Base-by-base conservation (phyloP, 2,329 filamentous ascomycete species). In the Arthrobotrys sphaeroides region DNA sequence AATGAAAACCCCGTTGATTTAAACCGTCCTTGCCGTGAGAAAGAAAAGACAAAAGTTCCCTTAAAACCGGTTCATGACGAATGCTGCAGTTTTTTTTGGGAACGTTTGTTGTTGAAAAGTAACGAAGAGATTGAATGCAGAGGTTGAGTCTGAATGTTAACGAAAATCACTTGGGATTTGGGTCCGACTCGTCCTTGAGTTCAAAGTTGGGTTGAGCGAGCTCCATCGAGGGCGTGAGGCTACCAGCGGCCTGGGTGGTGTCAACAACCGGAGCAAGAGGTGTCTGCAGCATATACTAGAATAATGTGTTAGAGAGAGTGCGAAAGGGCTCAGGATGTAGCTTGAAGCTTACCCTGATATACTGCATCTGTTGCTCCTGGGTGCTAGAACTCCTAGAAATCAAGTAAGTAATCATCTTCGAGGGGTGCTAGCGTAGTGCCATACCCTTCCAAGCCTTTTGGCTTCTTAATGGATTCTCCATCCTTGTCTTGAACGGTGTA, bases 261-360 rank as follows among this genome's bases (percentile, higher is more conserved):
- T 68, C 66, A 24, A 77, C 43, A 33, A 72, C 59, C 3, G 73
- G 73, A 42, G 73, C 73, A 49, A 77, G 73, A 24, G 73, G 73
- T n/a, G 59, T 64, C 60, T 77, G 73, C 12, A 77, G 59, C 73
- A 77, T 77, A 47, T 77, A 77, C 67, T 77, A 36, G 10, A 42
- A 38, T 5, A 9, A 22, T 9, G 18, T 24, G n/a, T 43, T 38
- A 57, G 13, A 1, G 0, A 9, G 5, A n/a, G 0, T 10, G n/a
- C 36, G 12, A 51, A 22, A 24, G n/a, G n/a, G n/a, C n/a, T n/a
- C n/a, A 45, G 6, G 20, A 13, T 2, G 13, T 24, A 26, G 16
- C 9, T 5, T 38, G 12, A 13, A 13, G 12, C 45, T 51, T 31
- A 75, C 72, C 49, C 65, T 49, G 31, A 75, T 75, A 45, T 75